Percentiles rank a stretch among this genome's conserved stretches.
These are phyloP conservation scores for Sporothrix pseudoabietina DNA, from an alignment of 2,329 filamentous ascomycete genomes.

Conservation along the genomic window DNA sequence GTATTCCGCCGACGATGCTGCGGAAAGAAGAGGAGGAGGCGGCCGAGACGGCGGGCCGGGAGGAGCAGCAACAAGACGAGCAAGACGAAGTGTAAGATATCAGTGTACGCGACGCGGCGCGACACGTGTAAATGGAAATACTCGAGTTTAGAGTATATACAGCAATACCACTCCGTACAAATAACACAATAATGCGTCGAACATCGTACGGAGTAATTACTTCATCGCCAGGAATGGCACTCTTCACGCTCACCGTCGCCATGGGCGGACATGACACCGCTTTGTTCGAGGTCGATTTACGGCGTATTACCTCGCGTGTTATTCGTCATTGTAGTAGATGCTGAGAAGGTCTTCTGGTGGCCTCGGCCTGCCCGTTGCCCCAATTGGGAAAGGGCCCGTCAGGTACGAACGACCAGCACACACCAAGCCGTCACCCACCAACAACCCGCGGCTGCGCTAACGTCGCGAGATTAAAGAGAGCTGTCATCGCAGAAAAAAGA, in stretches of 20 bases:
- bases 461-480: neutral
- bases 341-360: neutral
- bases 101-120: neutral
- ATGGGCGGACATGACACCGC: neutral
- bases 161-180: neutral
- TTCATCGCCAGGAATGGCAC: too few relatives aligned
- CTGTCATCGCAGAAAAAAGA: neutral
- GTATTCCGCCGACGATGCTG: constrained; percentile 32
- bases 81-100: neutral
- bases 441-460: neutral
- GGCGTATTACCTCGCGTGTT: neutral
- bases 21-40: neutral
- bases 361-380: constrained; percentile 11
- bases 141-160: neutral
- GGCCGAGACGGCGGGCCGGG: neutral
- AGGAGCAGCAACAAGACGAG: neutral
- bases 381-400: neutral
- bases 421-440: too few relatives aligned
- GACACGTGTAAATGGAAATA: neutral
- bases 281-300: neutral
- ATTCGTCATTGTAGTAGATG: neutral
- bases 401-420: neutral
- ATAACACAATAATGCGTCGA: neutral
- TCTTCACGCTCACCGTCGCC: neutral
- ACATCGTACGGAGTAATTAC: too few relatives aligned